These are phyloP conservation scores for Solioccasus polychromus DNA, from an alignment of 768 basidiomycete species.

Conservation along the genomic window DNA sequence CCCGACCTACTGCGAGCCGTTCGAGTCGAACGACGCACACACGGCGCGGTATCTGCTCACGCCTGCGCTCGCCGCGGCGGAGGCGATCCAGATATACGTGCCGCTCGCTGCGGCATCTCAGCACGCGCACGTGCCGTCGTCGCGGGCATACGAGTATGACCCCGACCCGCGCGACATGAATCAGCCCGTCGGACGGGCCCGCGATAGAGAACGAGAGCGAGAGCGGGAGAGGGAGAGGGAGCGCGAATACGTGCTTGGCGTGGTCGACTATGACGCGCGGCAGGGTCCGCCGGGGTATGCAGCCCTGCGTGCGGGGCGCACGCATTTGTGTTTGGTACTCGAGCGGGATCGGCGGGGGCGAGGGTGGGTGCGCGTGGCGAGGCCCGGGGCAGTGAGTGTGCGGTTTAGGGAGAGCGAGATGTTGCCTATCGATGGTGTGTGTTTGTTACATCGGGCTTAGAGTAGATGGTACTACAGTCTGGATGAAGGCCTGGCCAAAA, in stretches of 20 bases:
- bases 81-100: conserved; percentile 19
- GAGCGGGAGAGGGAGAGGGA: conserved; percentile 9
- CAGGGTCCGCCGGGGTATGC: conserved; percentile 21
- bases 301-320: conserved; percentile 14
- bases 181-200: no score
- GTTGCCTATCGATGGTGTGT: conserved; percentile 18
- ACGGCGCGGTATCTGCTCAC: conserved; percentile 18
- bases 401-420: conserved; percentile 25
- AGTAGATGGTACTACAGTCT: not conserved
- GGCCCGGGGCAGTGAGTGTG: conserved; percentile 20
- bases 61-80: conserved; percentile 11
- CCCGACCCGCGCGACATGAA: conserved; percentile 3
- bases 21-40: conserved; percentile 15
- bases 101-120: conserved; percentile 1
- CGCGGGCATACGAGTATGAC: conserved; percentile 9
- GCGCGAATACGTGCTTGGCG: conserved; percentile 20
- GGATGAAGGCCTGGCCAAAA: no score
- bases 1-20: conserved; percentile 20
- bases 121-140: not conserved
- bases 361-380: conserved; percentile 20
- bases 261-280: conserved; percentile 23
- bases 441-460: conserved; percentile 18
- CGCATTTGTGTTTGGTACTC: conserved; percentile 22
- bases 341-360: conserved; percentile 19
- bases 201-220: conserved; percentile 4